These are phyloP conservation scores for Alternaria sp. DNA, from an alignment of 2,329 filamentous ascomycete genomes.

Conservation along the genomic window DNA sequence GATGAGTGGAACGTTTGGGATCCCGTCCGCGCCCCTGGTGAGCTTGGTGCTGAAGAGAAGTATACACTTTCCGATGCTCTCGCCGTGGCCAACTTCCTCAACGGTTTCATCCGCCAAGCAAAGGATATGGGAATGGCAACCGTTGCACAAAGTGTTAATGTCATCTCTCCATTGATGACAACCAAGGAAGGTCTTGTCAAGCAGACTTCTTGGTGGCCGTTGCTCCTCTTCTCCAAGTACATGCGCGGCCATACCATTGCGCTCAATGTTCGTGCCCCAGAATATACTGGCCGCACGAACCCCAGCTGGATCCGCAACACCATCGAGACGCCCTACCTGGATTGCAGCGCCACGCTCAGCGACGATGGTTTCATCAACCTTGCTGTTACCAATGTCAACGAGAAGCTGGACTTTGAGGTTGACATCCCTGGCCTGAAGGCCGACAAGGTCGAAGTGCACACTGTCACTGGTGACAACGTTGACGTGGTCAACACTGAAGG, in stretches of 20 bases:
- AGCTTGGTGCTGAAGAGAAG: constrained; percentile 73
- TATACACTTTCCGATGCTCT: constrained; percentile 78
- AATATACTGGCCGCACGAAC: constrained; percentile 72
- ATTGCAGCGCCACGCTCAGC: constrained; percentile 69
- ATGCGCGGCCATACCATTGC: constrained; percentile 78
- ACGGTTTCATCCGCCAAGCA: constrained; percentile 77
- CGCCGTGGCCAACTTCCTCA: constrained; percentile 78
- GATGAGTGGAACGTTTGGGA: constrained; percentile 91
- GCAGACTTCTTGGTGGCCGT: constrained; percentile 79
- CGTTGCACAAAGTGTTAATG: constrained; percentile 80
- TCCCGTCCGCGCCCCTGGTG: constrained; percentile 73
- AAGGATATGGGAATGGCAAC: constrained; percentile 78
- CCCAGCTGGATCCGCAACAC: constrained; percentile 71
- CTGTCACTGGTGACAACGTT: constrained; percentile 66
- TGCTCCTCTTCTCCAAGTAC: constrained; percentile 72
- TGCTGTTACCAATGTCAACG: constrained; percentile 75
- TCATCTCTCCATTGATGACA: constrained; percentile 80
- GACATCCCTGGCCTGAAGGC: constrained; percentile 64
- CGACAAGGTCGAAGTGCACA: constrained; percentile 66
- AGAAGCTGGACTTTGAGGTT: constrained; percentile 66
- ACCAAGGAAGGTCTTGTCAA: constrained; percentile 68
- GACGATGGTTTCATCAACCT: constrained; percentile 69
- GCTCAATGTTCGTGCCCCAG: constrained; percentile 68
- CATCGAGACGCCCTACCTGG: constrained; percentile 74
- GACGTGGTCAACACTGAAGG: constrained; percentile 69